These are phyloP conservation scores for Botrytis tulipae DNA, from an alignment of 2,329 filamentous ascomycete genomes.

Conservation along the genomic window DNA sequence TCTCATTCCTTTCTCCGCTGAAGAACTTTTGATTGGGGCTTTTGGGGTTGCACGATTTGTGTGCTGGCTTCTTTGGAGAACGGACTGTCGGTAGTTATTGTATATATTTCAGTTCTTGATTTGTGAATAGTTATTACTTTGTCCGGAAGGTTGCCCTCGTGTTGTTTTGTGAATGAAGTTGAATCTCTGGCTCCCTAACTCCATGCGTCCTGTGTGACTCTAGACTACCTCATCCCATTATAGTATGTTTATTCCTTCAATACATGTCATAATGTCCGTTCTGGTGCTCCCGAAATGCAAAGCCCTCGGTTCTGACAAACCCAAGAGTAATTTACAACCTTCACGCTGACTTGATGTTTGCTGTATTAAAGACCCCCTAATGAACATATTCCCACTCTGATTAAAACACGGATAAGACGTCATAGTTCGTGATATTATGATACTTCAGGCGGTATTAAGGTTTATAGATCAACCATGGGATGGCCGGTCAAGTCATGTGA, in stretches of 20 bases:
- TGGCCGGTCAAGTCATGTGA: background rate
- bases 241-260: background rate
- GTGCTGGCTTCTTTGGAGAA: background rate
- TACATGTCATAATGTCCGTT: background rate
- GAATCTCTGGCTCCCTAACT: background rate
- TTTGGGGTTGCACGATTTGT: background rate
- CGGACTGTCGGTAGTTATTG: background rate
- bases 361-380: background rate
- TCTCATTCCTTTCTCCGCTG: background rate
- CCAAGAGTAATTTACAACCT: background rate
- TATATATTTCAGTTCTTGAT: background rate
- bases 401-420: background rate
- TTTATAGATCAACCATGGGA: background rate
- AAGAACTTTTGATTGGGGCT: background rate
- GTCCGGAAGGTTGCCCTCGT: background rate
- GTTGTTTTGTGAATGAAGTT: background rate
- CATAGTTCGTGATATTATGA: background rate
- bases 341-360: background rate
- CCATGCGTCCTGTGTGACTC: background rate
- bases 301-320: background rate
- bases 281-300: background rate
- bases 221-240: background rate
- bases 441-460: background rate
- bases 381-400: fast-evolving
- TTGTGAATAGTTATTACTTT: background rate